Evolutionary conservation across 768 basidiomycete species (phyloP), one percentile per base, ranked within the genome.

Genomic region (Leucosporidium yakuticum): DNA sequence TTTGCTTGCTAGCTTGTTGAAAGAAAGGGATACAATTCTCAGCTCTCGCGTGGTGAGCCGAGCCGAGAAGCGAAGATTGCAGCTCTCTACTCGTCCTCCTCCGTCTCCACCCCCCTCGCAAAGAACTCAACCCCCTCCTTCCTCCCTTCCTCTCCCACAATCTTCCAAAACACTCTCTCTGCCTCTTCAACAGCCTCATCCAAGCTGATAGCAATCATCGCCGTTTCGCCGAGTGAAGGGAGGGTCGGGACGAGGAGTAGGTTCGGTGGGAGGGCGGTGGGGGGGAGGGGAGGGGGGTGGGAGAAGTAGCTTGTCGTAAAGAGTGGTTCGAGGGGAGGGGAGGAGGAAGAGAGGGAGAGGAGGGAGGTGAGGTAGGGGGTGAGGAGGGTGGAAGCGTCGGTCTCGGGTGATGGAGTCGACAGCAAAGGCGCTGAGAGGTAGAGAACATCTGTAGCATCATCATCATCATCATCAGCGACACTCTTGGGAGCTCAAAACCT

Each of bases 381-480:
- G n/a, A 72, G 60, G 20, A 61, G 34, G 6, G 59, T n/a, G 27
- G 44, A n/a, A 0, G 68, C 49, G 21, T 59, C 9, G 0, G 57
- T 12, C 2, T 15, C 9, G 19, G 49, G 12, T 15, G 55, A 4
- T 3, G n/a, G 8, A 1, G 81, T 0, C 80, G 78, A 36, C 87
- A 79, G 75, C 87, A 86, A 86, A 29, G 29, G 88, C 79, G 81
- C 82, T 6, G 67, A 65, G 25, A 76, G 70, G 68, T 74, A 73
- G 8, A 73, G 64, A 32, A 74, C 57, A 51, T 67, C 88, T 89
- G 73, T 15, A 62, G 21, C 36, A 17, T 49, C 6, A 3, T n/a
- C n/a, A 17, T 11, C 4, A 21, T 8, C 23, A 11, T 0, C 23
- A 11, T 36, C 36, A 21, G 49, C n/a, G 17, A 25, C 2, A 29